phyloP scores from a whole-genome alignment of 1,139 yeast genomes.

The Pichia sp. region DNA sequence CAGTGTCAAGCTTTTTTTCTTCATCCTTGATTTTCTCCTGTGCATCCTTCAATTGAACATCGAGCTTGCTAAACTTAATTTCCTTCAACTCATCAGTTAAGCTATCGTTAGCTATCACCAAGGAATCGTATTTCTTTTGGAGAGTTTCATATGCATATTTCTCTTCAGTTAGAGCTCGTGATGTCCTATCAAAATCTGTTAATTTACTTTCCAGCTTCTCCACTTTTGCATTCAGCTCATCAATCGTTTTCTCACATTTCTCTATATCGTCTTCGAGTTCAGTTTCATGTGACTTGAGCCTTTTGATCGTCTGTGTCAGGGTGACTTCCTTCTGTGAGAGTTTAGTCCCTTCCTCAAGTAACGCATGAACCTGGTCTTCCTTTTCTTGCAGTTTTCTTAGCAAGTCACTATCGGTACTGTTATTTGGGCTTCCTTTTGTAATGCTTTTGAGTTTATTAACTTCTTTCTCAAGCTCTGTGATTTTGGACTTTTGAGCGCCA shows the following conservation, averaged over 20 bases:
- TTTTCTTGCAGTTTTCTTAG: conserved; percentile 35
- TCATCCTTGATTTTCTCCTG: conserved; percentile 33
- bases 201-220: conserved; percentile 30
- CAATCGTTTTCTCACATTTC: conserved; percentile 19
- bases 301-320: conserved; percentile 60
- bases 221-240: conserved; percentile 29
- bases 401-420: conserved; percentile 7
- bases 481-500: conserved; percentile 1
- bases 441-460: too few species aligned
- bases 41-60: conserved; percentile 35
- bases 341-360: conserved; percentile 73
- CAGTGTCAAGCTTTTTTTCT: conserved; percentile 26
- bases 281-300: conserved; percentile 44
- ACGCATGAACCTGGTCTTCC: conserved; percentile 49
- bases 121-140: conserved; percentile 20
- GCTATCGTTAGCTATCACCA: conserved; percentile 20
- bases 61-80: conserved; percentile 30
- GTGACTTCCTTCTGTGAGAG: conserved; percentile 69
- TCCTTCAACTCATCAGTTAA: conserved; percentile 26
- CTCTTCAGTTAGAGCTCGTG: conserved; percentile 21
- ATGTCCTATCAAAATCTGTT: conserved; percentile 21
- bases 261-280: conserved; percentile 31
- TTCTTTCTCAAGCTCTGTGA: conserved; percentile 4
- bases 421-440: background rate
- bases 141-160: conserved; percentile 23